Percentiles rank a stretch among this genome's conserved stretches.
phyloP scores from a whole-genome alignment of 1,284 basidiomycete species.

The Neotropicomus parvogracilis region DNA sequence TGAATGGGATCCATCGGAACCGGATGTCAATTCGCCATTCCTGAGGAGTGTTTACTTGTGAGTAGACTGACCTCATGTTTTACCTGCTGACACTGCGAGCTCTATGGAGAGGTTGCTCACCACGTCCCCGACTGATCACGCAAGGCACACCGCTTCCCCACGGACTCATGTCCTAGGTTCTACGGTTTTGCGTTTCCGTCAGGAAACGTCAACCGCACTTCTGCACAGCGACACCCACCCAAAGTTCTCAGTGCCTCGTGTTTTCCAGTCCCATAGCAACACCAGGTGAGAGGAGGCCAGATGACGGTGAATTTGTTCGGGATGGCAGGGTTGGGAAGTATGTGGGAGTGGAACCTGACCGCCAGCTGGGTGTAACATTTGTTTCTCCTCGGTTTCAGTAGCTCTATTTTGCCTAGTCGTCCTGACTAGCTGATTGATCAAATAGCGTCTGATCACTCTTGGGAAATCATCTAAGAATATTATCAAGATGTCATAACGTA shows the following conservation, averaged over 20 bases:
- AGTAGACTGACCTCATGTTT: slow-evolving; percentile 5
- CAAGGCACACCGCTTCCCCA: slow-evolving; percentile 30
- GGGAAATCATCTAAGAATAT: no score
- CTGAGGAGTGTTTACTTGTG: slow-evolving; percentile 19
- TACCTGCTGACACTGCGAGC: no score
- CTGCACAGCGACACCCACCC: slow-evolving; percentile 18
- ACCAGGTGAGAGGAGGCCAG: slow-evolving; percentile 16
- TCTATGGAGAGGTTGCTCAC: neutral
- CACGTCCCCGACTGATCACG: neutral
- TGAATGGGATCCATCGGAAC: slow-evolving; percentile 1
- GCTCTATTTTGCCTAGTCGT: no score
- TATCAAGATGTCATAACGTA: no score
- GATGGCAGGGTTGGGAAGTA: slow-evolving; percentile 3
- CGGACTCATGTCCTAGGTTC: slow-evolving; percentile 22
- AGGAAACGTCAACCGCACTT: slow-evolving; percentile 22
- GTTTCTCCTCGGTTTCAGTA: no score
- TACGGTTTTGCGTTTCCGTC: slow-evolving; percentile 29
- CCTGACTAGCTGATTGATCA: no score
- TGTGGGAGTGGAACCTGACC: slow-evolving; percentile 9
- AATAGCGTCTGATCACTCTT: no score
- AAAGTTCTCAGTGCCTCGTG: slow-evolving; percentile 14
- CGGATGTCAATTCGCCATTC: slow-evolving; percentile 13
- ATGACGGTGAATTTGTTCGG: slow-evolving; percentile 10
- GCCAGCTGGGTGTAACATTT: neutral
- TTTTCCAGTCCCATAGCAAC: slow-evolving; percentile 12